phyloP scores from a whole-genome alignment of 495 filamentous ascomycete genomes.

The Neurospora sp. region DNA sequence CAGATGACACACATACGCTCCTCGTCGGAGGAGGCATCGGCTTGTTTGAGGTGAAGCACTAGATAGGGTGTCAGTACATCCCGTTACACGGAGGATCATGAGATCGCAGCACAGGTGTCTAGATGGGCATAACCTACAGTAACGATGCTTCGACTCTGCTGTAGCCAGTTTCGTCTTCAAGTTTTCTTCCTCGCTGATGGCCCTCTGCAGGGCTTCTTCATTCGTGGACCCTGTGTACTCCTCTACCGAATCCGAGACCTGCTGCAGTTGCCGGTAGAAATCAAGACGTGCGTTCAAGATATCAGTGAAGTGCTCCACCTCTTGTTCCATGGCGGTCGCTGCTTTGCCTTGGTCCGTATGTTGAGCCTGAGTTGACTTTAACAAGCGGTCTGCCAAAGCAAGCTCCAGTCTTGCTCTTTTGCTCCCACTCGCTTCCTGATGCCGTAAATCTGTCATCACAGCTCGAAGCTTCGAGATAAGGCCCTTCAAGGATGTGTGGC shows the following conservation, averaged over 20 bases:
- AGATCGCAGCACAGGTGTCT: neutral
- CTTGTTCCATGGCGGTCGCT: slow-evolving; percentile 50
- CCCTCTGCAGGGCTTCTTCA: slow-evolving; percentile 27
- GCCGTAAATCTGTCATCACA: slow-evolving; percentile 50
- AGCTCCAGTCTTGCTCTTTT: slow-evolving; percentile 54
- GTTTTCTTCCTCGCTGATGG: slow-evolving; percentile 33
- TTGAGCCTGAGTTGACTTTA: slow-evolving; percentile 51
- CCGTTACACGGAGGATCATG: neutral
- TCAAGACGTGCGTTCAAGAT: slow-evolving; percentile 75
- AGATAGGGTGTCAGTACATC: slow-evolving; percentile 8
- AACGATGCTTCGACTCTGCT: slow-evolving; percentile 59
- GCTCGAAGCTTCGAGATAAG: slow-evolving; percentile 59
- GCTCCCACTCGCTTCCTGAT: slow-evolving; percentile 49
- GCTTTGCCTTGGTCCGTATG: slow-evolving; percentile 56
- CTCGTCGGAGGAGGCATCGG: slow-evolving; percentile 46
- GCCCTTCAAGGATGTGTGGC: slow-evolving; percentile 52
- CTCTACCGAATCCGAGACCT: slow-evolving; percentile 74
- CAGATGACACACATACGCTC: slow-evolving; percentile 73
- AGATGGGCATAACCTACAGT: slow-evolving; percentile 37
- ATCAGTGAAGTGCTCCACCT: slow-evolving; percentile 64
- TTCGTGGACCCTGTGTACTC: slow-evolving; percentile 48
- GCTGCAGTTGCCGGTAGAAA: slow-evolving; percentile 82
- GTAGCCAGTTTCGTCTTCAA: slow-evolving; percentile 45
- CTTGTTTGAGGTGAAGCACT: slow-evolving; percentile 39
- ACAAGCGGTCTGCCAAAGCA: slow-evolving; percentile 41